Percentiles rank a stretch among this genome's conserved stretches.
phyloP scores from a whole-genome alignment of 176 grass and related monocot genomes.

The Aegilops longissima region DNA sequence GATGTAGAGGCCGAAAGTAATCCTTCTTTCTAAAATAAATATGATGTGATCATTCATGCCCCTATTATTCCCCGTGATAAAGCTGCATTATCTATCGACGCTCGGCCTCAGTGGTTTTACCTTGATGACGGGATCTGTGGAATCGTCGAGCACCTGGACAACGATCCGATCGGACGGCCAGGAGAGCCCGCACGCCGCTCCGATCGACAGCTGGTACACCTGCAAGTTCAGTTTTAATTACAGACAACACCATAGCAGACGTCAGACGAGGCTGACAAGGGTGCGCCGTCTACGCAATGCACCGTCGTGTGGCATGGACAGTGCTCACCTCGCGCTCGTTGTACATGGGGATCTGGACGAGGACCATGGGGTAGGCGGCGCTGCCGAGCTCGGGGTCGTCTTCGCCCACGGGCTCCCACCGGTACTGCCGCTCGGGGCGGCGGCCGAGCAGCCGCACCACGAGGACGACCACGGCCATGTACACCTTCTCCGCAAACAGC shows the following conservation, averaged over 20 bases:
- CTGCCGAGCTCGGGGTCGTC: constrained; percentile 60
- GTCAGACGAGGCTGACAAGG: too few species aligned
- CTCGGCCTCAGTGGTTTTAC: constrained; percentile 10
- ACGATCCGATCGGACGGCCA: constrained; percentile 67
- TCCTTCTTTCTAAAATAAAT: too few species aligned
- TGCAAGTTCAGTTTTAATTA: neutral
- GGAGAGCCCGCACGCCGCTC: constrained; percentile 58
- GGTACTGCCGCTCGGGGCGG: constrained; percentile 44
- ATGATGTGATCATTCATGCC: too few species aligned
- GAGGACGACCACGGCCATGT: constrained; percentile 53
- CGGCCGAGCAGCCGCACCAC: constrained; percentile 36
- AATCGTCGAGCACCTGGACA: constrained; percentile 82
- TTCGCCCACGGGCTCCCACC: constrained; percentile 49
- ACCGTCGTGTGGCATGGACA: neutral
- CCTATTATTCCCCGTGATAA: too few species aligned
- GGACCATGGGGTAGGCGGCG: constrained; percentile 67
- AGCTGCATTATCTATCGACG: too few species aligned
- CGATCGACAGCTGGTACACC: constrained; percentile 69
- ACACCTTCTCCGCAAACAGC: constrained; percentile 74
- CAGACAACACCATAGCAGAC: too few species aligned
- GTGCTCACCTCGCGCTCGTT: constrained; percentile 75
- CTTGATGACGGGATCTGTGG: constrained; percentile 65
- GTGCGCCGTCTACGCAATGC: too few species aligned
- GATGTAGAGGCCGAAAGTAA: too few species aligned
- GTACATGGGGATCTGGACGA: constrained; percentile 90